Base-by-base conservation (phyloP, 202 grass and related monocot genomes). In the Setaria viridis region DNA sequence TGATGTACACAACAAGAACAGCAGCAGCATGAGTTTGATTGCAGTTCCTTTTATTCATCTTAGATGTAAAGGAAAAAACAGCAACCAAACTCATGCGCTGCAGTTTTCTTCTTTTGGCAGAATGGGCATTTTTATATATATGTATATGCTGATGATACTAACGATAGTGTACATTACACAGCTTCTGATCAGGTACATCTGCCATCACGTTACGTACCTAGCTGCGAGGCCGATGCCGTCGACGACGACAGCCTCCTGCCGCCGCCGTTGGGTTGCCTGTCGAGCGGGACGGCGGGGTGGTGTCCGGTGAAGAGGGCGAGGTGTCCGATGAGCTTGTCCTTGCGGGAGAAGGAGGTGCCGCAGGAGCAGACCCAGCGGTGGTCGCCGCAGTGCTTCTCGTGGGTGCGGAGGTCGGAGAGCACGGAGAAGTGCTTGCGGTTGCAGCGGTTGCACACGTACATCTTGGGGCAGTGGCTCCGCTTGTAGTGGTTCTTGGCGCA, bases 401-500 rank as follows among this genome's bases (percentile, higher is more conserved):
- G 96, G 47, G 93, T 95, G 68, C 93, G 88, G 72, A 98, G 82
- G 88, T 98, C 96, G 35, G 96, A 98, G 15, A 95, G 91, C 46
- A 98, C 93, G 6, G 93, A 92, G 74, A 98, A 98, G 41, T 94
- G 91, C 85, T 95, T 98, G 35, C 84, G 59, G 72, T 88, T 86
- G 91, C 96, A 98, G 29, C 96, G 93, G 76, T 92, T 95, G 91
- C 96, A 98, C 2, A 91, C 86, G 53, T 92, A 98, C 96, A 98
- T 95, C 91, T 98, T 98, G 37, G 95, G 93, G 88, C 95, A 98
- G 80, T 95, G 93, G 90, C 89, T 98, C n/a, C 95, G 88, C 89
- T 92, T 95, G 91, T 98, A 98, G 88, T 98, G 95, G 80, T 98
- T 98, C 88, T 94, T 98, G 39, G 83, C 93, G 80, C 93, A 98